A percentile compares a stretch with the other conserved stretches of the same genome.
These are phyloP conservation scores for Dactylellina drechsleri DNA, from an alignment of 2,329 filamentous ascomycete species.

Conservation along the genomic window DNA sequence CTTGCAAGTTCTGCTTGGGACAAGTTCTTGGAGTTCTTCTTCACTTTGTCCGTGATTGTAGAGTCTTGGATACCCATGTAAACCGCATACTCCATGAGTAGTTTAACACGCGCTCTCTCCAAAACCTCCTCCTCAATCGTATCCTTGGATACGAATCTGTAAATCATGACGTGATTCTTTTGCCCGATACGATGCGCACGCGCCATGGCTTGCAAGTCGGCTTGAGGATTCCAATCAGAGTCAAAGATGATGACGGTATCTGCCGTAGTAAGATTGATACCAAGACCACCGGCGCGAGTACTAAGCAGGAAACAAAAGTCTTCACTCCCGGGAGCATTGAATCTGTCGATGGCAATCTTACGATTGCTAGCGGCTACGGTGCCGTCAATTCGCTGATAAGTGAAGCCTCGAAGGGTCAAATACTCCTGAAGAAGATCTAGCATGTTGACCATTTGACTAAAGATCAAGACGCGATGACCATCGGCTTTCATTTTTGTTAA, in stretches of 20 bases:
- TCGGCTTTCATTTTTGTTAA: conserved; percentile 92
- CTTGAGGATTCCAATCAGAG: conserved; percentile 98
- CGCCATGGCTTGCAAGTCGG: conserved; percentile 97
- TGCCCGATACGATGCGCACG: conserved; percentile 97
- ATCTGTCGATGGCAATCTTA: conserved; percentile 95
- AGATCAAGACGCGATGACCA: conserved; percentile 94
- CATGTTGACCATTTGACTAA: conserved; percentile 99
- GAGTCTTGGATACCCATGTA: conserved; percentile 97
- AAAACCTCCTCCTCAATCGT: conserved; percentile 98
- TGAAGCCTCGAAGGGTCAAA: conserved; percentile 88
- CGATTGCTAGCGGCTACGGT: conserved; percentile 89
- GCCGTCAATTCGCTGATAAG: conserved; percentile 93
- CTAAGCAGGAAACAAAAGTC: conserved; percentile 97
- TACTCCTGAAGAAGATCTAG: conserved; percentile 96
- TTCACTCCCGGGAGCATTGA: conserved; percentile 93
- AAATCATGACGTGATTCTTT: conserved; percentile 94
- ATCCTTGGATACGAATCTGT: conserved; percentile 95
- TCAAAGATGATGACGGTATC: conserved; percentile 98
- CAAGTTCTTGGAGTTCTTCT: conserved; percentile 69
- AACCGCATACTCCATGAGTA: conserved; percentile 95
- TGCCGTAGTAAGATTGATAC: conserved; percentile 98
- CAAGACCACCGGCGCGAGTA: conserved; percentile 93
- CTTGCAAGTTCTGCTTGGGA: conserved; percentile 70
- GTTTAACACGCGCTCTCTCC: conserved; percentile 94
- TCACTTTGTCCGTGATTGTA: conserved; percentile 82